A percentile compares a stretch with the other conserved stretches of the same genome.
These are phyloP conservation scores for Eutrema salsugineum DNA, from an alignment of 441 rosid genomes.

Conservation along the genomic window DNA sequence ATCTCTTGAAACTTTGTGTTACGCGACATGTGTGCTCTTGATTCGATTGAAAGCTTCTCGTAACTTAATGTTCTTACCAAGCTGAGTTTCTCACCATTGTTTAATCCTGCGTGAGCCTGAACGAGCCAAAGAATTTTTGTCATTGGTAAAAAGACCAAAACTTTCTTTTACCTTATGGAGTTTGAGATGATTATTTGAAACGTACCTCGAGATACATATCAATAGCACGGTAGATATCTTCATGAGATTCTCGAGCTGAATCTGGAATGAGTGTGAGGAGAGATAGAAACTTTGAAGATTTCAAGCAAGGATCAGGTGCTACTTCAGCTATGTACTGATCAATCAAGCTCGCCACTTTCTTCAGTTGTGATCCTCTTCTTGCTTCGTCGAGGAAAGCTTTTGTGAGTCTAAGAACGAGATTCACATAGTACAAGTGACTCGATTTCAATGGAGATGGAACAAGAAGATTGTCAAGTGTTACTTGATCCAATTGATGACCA, in stretches of 20 bases:
- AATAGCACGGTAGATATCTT: slow-evolving; percentile 55
- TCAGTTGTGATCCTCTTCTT: slow-evolving; percentile 34
- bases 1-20: slow-evolving; percentile 53
- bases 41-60: slow-evolving; percentile 60
- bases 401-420: slow-evolving; percentile 56
- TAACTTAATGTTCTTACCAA: slow-evolving; percentile 48
- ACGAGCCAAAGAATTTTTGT: neutral
- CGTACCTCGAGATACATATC: slow-evolving; percentile 80
- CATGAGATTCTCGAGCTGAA: slow-evolving; percentile 56
- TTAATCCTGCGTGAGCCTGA: slow-evolving; percentile 67
- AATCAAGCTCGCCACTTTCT: slow-evolving; percentile 62
- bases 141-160: neutral
- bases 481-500: slow-evolving; percentile 70
- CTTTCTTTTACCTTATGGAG: neutral
- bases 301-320: slow-evolving; percentile 80
- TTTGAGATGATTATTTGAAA: slow-evolving; percentile 2
- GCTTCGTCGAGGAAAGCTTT: slow-evolving; percentile 48
- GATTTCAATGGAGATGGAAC: slow-evolving; percentile 59
- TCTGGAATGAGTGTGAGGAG: slow-evolving; percentile 59
- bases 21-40: slow-evolving; percentile 49
- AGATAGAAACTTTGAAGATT: slow-evolving; percentile 60
- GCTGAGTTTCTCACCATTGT: slow-evolving; percentile 59
- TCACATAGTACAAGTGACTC: slow-evolving; percentile 59
- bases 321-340: slow-evolving; percentile 78
- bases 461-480: slow-evolving; percentile 73